Percentiles rank a stretch among this genome's conserved stretches.
phyloP scores from a whole-genome alignment of 352 stramenopile genomes.

The Globisporangium irregulare region DNA sequence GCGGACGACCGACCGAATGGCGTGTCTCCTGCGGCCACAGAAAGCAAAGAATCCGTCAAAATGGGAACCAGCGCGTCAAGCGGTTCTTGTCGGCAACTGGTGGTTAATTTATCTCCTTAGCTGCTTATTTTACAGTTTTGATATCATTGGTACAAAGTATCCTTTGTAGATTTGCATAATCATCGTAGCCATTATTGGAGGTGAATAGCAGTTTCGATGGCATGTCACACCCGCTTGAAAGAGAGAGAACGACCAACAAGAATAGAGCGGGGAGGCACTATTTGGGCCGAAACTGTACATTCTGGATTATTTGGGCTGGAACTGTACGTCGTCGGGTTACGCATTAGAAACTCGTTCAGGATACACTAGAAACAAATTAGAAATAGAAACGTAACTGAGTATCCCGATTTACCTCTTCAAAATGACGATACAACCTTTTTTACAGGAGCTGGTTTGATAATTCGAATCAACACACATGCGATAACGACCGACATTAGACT shows the following conservation, averaged over 20 bases:
- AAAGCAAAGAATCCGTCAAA: conserved; percentile 7
- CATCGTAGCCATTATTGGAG: background rate
- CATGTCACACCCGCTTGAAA: background rate
- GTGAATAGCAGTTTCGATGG: background rate
- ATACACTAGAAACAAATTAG: background rate
- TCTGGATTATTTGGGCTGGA: background rate
- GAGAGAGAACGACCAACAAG: background rate
- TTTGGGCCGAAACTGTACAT: background rate
- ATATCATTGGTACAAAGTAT: background rate
- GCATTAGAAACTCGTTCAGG: background rate
- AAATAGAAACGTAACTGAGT: background rate
- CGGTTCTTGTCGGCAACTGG: background rate
- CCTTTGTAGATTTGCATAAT: background rate
- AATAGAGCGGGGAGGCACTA: background rate
- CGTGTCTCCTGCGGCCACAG: conserved; percentile 13
- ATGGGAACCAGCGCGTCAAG: background rate
- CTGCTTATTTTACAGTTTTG: background rate
- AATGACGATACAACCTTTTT: background rate
- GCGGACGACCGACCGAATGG: background rate
- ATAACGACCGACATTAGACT: background rate
- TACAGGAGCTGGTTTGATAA: too few species aligned
- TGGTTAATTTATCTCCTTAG: background rate
- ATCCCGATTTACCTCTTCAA: background rate
- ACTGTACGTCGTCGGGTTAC: background rate
- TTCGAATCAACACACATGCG: too few species aligned